phyloP scores from a whole-genome alignment of 208 protist genomes.

The Wallacemonas sp. region DNA sequence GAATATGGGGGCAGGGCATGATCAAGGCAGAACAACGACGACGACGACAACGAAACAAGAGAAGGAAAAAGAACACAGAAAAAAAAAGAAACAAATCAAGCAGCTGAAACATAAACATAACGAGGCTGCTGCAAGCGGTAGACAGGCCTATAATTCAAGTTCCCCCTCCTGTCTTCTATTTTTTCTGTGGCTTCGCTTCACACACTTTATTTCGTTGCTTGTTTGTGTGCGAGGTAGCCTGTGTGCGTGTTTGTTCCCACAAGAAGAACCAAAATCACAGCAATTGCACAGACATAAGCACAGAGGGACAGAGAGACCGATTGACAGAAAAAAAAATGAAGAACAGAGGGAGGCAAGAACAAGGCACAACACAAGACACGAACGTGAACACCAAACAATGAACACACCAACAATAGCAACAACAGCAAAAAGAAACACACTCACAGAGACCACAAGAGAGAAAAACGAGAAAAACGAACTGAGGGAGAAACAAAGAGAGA shows the following conservation, averaged over 20 bases:
- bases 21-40: no score
- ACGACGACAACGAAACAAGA: no score
- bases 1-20: no score
- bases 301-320: neutral
- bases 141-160: no score
- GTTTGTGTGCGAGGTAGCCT: no score
- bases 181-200: no score
- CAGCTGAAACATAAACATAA: neutral
- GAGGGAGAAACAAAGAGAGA: slow-evolving; percentile 14
- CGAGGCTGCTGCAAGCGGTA: no score
- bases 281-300: neutral
- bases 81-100: neutral
- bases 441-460: slow-evolving; percentile 4
- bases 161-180: no score
- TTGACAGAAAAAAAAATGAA: slow-evolving; percentile 18
- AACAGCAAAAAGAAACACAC: slow-evolving; percentile 12
- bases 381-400: neutral
- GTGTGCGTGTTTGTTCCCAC: neutral
- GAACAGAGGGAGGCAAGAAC: neutral
- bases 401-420: neutral
- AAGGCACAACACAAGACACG: neutral
- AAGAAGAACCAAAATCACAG: slow-evolving; percentile 11
- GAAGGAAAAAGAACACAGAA: neutral
- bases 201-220: slow-evolving; percentile 1
- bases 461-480: slow-evolving; percentile 18